Evolutionary conservation across 2,329 filamentous ascomycete genomes (phyloP).

Genomic region (Plenodomus biglobosus): DNA sequence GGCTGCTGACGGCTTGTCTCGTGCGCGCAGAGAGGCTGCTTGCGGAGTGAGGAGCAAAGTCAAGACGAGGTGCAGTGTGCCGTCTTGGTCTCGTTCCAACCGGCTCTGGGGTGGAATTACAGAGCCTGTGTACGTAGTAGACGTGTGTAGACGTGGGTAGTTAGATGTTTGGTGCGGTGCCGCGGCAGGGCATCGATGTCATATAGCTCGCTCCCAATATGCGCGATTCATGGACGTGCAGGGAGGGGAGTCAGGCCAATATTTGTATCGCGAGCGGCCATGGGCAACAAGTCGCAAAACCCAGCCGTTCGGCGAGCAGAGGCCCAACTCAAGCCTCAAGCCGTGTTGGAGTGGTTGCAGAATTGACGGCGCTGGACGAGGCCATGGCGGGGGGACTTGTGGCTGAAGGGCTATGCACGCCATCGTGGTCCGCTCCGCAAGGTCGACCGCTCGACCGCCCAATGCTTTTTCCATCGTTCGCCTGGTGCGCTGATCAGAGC

Average conservation of each 20-base stretch:
- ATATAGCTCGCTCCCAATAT: constrained; percentile 10
- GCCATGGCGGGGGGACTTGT: constrained; percentile 11
- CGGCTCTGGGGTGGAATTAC: too few relatives aligned
- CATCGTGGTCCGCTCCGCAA: constrained; percentile 17
- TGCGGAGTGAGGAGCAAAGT: background rate
- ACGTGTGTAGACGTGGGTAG: background rate
- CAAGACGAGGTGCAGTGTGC: background rate
- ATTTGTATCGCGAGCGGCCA: constrained; percentile 8
- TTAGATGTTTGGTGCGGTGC: constrained; percentile 10
- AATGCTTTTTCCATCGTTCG: constrained; percentile 38
- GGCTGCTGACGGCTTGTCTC: background rate
- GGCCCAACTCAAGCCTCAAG: too few relatives aligned
- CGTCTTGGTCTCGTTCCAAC: background rate
- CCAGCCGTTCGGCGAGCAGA: background rate
- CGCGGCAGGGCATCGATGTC: constrained; percentile 17
- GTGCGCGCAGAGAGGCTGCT: background rate
- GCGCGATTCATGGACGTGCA: constrained; percentile 22
- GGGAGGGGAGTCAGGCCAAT: constrained; percentile 15
- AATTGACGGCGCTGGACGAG: background rate
- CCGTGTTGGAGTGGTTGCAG: background rate
- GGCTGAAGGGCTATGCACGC: constrained; percentile 16
- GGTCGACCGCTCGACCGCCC: constrained; percentile 8
- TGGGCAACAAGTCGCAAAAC: background rate
- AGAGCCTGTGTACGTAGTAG: background rate
- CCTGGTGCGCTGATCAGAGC: background rate